These are phyloP conservation scores for Neonectria neomacrospora DNA, from an alignment of 2,329 filamentous ascomycete genomes.

Conservation along the genomic window DNA sequence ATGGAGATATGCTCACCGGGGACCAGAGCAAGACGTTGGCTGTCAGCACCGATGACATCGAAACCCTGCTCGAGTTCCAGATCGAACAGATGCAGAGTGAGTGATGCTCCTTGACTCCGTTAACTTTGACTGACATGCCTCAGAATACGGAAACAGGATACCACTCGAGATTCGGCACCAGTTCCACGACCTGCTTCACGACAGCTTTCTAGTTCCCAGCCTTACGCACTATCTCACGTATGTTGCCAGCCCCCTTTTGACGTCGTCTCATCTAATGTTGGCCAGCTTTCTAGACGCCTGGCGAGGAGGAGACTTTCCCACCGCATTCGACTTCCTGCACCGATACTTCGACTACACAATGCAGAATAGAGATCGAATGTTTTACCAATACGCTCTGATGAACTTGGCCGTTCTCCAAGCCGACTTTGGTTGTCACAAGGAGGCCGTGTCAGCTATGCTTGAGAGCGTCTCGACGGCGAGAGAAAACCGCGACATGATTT, in stretches of 20 bases:
- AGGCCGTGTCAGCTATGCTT: constrained; percentile 93
- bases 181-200: constrained; percentile 74
- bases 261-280: constrained; percentile 24
- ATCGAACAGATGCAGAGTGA: constrained; percentile 86
- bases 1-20: constrained; percentile 63
- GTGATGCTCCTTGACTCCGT: constrained; percentile 34
- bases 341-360: constrained; percentile 98
- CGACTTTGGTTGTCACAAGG: constrained; percentile 90
- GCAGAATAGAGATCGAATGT: constrained; percentile 82
- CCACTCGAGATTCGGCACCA: constrained; percentile 78
- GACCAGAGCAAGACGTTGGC: constrained; percentile 54
- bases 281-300: constrained; percentile 88
- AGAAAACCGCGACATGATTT: constrained; percentile 91
- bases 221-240: constrained; percentile 80
- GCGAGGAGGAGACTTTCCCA: constrained; percentile 89
- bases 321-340: constrained; percentile 90
- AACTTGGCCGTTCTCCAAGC: constrained; percentile 94
- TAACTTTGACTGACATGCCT: constrained; percentile 15
- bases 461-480: constrained; percentile 95
- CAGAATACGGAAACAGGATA: constrained; percentile 81
- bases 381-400: constrained; percentile 94
- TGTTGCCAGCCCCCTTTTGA: neutral
- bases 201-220: constrained; percentile 75
- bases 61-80: constrained; percentile 86
- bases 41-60: constrained; percentile 82